These are phyloP conservation scores for Aspergillus pseudonomiae DNA, from an alignment of 2,329 filamentous ascomycete species.

Conservation along the genomic window DNA sequence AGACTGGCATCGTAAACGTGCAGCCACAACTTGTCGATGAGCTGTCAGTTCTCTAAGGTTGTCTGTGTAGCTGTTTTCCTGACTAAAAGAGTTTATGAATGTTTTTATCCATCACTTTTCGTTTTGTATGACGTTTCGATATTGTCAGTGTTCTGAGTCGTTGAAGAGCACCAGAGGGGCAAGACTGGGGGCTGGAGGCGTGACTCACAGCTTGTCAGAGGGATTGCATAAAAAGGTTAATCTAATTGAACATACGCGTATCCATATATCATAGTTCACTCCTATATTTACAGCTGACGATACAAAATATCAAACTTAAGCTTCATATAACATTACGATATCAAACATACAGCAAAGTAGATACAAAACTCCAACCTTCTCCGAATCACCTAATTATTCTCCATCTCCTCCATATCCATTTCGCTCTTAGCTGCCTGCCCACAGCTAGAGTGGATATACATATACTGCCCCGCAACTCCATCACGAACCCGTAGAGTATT, in stretches of 20 bases:
- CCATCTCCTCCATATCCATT: neutral
- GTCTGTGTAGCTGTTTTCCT: neutral
- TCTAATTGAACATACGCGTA: neutral
- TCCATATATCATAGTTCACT: neutral
- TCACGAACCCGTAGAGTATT: neutral
- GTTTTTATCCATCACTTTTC: neutral
- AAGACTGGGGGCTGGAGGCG: neutral
- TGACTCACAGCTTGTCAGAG: neutral
- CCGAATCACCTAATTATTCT: neutral
- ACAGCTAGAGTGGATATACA: neutral
- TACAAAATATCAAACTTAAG: neutral
- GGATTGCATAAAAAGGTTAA: neutral
- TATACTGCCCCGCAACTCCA: neutral
- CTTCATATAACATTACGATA: conserved; percentile 3
- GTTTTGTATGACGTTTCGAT: neutral
- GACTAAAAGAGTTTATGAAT: neutral
- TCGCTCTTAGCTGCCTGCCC: neutral
- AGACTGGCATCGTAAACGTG: conserved; percentile 15
- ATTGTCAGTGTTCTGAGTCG: neutral
- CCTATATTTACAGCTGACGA: neutral
- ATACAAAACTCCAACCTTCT: conserved; percentile 1
- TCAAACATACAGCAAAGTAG: neutral
- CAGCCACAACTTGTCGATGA: conserved; percentile 12
- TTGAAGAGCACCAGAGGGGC: neutral
- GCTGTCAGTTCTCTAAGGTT: conserved; percentile 8